Evolutionary conservation across 768 basidiomycete genomes (phyloP).

Genomic region (Lactarius deliciosus): DNA sequence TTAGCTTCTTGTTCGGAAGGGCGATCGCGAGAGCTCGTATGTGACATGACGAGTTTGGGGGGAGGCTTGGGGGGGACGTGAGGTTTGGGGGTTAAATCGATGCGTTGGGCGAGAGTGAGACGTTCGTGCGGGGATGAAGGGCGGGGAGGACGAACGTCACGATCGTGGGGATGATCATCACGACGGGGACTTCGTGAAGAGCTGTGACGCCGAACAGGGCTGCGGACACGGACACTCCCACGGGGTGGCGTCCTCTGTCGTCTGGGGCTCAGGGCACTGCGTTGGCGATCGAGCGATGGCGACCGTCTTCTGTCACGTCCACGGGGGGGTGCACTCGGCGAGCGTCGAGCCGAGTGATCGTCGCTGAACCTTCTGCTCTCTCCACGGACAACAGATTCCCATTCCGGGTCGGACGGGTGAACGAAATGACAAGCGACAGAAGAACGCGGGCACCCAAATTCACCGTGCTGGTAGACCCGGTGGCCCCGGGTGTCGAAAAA

Average conservation of each 20-base stretch:
- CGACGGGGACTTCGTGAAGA: conserved; percentile 21
- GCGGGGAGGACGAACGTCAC: conserved; percentile 5
- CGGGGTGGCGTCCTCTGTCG: conserved; percentile 14
- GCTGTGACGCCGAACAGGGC: neutral
- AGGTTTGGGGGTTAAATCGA: neutral
- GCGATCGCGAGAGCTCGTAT: neutral
- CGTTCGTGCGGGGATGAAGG: neutral
- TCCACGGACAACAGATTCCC: neutral
- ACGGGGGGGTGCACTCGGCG: neutral
- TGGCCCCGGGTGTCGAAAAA: conserved; percentile 15
- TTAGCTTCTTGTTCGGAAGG: neutral
- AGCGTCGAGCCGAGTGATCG: conserved; percentile 10
- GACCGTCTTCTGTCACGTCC: conserved; percentile 12
- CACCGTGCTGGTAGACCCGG: neutral
- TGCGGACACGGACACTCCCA: conserved; percentile 7
- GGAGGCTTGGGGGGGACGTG: neutral
- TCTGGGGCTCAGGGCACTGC: neutral
- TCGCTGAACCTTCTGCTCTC: neutral
- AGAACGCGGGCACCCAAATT: conserved; percentile 23
- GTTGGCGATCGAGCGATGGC: neutral
- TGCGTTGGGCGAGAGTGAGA: neutral
- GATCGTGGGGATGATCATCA: conserved; percentile 3
- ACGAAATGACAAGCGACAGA: conserved; percentile 19
- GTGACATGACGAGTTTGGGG: neutral
- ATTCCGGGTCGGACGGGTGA: conserved; percentile 28